Evolutionary conservation across 1,284 basidiomycete species (phyloP).

Genomic region (Pseudozyma thailandica): DNA sequence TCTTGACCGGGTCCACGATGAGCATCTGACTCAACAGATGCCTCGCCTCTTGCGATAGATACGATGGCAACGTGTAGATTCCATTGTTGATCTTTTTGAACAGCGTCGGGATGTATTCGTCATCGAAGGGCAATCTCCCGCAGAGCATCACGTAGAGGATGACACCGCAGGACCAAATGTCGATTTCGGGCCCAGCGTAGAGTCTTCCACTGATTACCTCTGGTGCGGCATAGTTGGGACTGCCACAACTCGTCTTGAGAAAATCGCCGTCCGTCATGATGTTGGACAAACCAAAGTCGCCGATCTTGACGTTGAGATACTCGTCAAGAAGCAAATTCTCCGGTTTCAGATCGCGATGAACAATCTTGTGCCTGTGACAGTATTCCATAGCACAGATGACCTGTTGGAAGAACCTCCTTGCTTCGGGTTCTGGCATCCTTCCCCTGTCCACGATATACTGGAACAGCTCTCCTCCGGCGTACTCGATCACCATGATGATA

Average conservation of each 20-base stretch:
- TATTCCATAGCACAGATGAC: conserved; percentile 67
- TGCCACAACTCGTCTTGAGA: conserved; percentile 67
- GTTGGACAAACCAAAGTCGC: conserved; percentile 67
- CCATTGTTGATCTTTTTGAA: conserved; percentile 68
- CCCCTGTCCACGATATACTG: conserved; percentile 67
- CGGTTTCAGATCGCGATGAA: conserved; percentile 65
- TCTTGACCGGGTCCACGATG: conserved; percentile 67
- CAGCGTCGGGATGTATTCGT: conserved; percentile 67
- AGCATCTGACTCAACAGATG: conserved; percentile 66
- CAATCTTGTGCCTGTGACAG: conserved; percentile 67
- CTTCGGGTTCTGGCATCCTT: conserved; percentile 64
- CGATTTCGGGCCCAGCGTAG: conserved; percentile 67
- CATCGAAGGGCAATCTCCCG: conserved; percentile 66
- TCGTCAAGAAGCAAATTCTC: conserved; percentile 67
- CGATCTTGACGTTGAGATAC: conserved; percentile 67
- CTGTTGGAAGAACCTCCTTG: conserved; percentile 67
- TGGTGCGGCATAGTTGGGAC: conserved; percentile 67
- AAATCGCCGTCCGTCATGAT: conserved; percentile 68
- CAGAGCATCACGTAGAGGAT: conserved; percentile 68
- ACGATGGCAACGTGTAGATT: conserved; percentile 64
- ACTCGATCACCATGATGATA: conserved; percentile 68
- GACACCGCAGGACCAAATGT: conserved; percentile 68
- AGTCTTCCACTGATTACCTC: conserved; percentile 66
- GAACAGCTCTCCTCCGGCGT: conserved; percentile 66
- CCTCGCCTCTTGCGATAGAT: conserved; percentile 62